Evolutionary conservation across 2,329 filamentous ascomycete species (phyloP), one percentile per base, ranked within the genome.

Genomic region (Calonectria henricotiae): DNA sequence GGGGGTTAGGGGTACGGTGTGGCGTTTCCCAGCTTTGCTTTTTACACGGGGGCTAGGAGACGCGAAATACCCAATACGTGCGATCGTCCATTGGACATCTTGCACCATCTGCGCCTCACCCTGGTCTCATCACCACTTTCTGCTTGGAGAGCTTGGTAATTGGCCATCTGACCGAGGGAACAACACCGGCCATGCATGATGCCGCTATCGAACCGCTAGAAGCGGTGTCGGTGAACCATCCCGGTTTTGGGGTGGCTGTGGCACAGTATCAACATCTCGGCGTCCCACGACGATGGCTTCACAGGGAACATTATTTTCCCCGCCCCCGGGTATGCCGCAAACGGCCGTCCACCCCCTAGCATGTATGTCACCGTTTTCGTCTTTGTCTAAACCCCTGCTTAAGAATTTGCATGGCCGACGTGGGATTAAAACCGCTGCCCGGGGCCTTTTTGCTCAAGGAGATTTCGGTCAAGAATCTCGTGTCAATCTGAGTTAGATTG

Each of bases 201-300:
- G 76, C 76, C 74, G 75, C 75, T 74, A 78, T 78, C 71, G 73
- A 78, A 66, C 73, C 74, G 76, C 76, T 74, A 65, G 71, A 70
- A 75, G 75, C 76, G 75, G 76, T 78, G 76, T 78, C 76, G 76
- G 76, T 78, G 76, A 78, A 75, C 71, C 73, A 74, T 71, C 74
- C 76, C 68, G 55, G 74, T 73, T 74, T 73, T 76, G 65, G 76
- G 51, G 70, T 72, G 70, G 62, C 68, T 76, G 73, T 73, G 74
- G 71, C 76, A 76, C 76, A 78, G 74, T 78, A 76, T 71, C 63
- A 73, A 71, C 74, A 76, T 73, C 68, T 71, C 68, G 67, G 43
- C 63, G 71, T 77, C 65, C 74, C 69, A 74, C 74, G 75, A 74
- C 74, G 75, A 77, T 77, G 73, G 66, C 76, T 76, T 78, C 76